Conservation (phyloP, 2,329 filamentous ascomycete species). For the Leptoxyphium fumago region DNA sequence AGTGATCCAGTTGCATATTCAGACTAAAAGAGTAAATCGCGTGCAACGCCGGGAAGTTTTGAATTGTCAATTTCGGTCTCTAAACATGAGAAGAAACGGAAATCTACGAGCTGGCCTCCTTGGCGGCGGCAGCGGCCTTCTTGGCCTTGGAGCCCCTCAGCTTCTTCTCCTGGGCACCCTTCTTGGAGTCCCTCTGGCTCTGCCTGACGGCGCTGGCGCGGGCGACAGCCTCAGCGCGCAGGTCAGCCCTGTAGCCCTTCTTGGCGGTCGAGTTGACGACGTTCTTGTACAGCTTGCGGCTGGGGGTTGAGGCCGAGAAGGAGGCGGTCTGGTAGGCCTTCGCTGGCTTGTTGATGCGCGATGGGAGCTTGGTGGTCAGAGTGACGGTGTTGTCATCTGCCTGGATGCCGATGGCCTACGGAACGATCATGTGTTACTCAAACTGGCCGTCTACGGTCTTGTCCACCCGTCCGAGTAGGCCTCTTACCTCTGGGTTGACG, state of each 20-base stretch:
- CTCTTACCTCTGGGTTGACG: conserved; percentile 74
- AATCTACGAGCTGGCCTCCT: conserved; percentile 1
- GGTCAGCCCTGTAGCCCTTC: conserved; percentile 57
- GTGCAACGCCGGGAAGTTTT: too few relatives aligned
- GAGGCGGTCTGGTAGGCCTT: conserved; percentile 48
- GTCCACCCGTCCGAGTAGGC: too few relatives aligned
- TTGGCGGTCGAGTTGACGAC: conserved; percentile 73
- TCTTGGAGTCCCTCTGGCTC: conserved; percentile 64
- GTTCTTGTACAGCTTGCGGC: conserved; percentile 78
- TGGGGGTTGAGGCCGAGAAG: conserved; percentile 58
- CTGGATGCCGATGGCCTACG: conserved; percentile 67
- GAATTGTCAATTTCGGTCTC: too few relatives aligned
- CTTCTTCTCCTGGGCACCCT: conserved; percentile 54
- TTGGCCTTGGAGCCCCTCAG: conserved; percentile 20
- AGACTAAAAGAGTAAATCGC: too few relatives aligned
- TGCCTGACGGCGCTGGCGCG: conserved; percentile 64
- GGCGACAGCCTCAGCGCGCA: conserved; percentile 53
- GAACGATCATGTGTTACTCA: conserved; percentile 1
- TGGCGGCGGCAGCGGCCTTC: conserved; percentile 8
- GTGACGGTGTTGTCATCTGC: conserved; percentile 66
- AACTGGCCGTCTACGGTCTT: conserved; percentile 2
- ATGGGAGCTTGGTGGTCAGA: conserved; percentile 73
- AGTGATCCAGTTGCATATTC: too few relatives aligned
- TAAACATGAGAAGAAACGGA: too few relatives aligned
- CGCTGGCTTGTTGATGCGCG: conserved; percentile 58